A percentile compares a stretch with the other conserved stretches of the same genome.
Evolutionary conservation across 176 grass and related monocot species (phyloP).

Genomic region (Dactylis glomerata): DNA sequence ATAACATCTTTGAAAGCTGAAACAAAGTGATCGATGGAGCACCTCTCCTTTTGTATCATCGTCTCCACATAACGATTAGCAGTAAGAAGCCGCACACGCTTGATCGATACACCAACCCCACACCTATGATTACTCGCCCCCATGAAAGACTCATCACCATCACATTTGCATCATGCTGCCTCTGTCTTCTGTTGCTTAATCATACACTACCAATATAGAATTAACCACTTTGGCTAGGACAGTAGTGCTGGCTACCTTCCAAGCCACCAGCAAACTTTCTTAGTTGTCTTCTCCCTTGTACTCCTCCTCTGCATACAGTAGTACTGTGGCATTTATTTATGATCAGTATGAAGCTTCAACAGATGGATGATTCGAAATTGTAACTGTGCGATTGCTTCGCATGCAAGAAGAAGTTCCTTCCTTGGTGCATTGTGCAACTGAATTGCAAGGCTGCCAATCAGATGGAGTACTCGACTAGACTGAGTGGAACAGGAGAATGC

Average conservation of each 20-base stretch:
- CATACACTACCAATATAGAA: background rate
- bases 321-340: conserved; percentile 1
- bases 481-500: conserved; percentile 7
- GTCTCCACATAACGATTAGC: background rate
- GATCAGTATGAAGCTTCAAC: background rate
- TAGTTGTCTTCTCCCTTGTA: background rate
- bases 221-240: conserved; percentile 34
- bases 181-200: conserved; percentile 27
- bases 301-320: background rate
- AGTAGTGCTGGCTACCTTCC: background rate
- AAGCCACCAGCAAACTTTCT: background rate
- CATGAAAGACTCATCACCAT: conserved; percentile 2
- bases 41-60: background rate
- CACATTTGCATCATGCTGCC: conserved; percentile 33
- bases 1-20: conserved; percentile 15
- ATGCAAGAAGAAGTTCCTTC: background rate
- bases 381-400: background rate
- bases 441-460: background rate
- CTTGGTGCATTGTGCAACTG: background rate
- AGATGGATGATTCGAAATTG: background rate
- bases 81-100: conserved; percentile 12
- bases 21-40: conserved; percentile 19
- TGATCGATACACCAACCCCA: conserved; percentile 32
- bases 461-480: conserved; percentile 16
- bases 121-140: background rate